Evolutionary conservation across 202 grass and related monocot genomes (phyloP).

Genomic region (Hordeum pubiflorum): DNA sequence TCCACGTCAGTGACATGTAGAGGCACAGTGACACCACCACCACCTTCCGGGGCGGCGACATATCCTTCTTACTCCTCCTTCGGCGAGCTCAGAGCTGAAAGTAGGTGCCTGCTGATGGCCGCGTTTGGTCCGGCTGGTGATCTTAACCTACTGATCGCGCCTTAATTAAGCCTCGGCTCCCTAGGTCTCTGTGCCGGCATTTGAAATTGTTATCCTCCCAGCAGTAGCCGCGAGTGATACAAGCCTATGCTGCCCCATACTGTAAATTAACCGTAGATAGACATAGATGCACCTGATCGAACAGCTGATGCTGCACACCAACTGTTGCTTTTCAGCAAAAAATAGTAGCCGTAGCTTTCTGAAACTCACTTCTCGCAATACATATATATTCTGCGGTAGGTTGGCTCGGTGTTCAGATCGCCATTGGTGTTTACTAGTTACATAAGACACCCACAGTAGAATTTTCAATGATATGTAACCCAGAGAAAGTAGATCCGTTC

Average conservation of each 20-base stretch:
- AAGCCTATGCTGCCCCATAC: constrained; percentile 10
- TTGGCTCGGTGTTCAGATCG: constrained; percentile 24
- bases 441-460: neutral
- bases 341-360: no score
- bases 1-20: constrained; percentile 27
- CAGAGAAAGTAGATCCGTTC: neutral
- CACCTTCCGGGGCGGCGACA: neutral
- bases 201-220: constrained; percentile 29
- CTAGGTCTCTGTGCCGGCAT: neutral
- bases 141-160: neutral
- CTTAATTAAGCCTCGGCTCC: constrained; percentile 3
- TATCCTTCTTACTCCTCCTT: neutral
- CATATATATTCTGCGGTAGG: neutral
- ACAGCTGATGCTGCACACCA: neutral
- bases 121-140: constrained; percentile 18
- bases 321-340: no score
- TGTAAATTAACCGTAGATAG: neutral
- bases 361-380: no score
- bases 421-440: neutral
- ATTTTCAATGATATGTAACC: neutral
- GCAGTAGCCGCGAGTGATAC: constrained; percentile 29
- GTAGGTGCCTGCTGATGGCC: constrained; percentile 28
- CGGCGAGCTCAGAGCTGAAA: neutral
- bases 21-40: constrained; percentile 17
- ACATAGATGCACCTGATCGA: constrained; percentile 6